These are phyloP conservation scores for Cystobasidium pallidum DNA, from an alignment of 1,284 basidiomycete genomes.

Conservation along the genomic window DNA sequence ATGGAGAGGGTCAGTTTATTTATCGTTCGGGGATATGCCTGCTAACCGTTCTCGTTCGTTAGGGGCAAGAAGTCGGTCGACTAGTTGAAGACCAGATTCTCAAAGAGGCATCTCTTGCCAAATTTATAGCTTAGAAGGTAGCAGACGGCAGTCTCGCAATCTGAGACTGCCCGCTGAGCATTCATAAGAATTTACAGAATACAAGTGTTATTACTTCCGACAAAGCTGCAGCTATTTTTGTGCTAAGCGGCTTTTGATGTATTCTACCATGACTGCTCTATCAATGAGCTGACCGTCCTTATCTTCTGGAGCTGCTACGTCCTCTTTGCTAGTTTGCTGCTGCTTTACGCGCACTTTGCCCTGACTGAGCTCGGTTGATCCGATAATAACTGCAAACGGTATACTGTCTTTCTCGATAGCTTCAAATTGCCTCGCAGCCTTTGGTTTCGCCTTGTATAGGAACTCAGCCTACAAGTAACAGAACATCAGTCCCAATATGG, in stretches of 20 bases:
- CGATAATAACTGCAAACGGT: constrained; percentile 88
- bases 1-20: constrained; percentile 13
- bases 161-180: not conserved
- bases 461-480: constrained; percentile 74
- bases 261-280: constrained; percentile 70
- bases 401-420: constrained; percentile 89
- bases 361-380: constrained; percentile 78
- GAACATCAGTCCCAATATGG: not conserved
- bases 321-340: constrained; percentile 81
- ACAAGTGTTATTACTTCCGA: not conserved
- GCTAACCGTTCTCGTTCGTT: not conserved
- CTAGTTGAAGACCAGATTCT: constrained; percentile 9
- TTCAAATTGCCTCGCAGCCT: constrained; percentile 81
- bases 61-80: constrained; percentile 14
- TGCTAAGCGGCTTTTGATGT: constrained; percentile 63
- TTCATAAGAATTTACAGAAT: not conserved
- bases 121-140: not conserved
- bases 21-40: not conserved
- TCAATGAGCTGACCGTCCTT: constrained; percentile 66
- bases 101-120: constrained; percentile 1
- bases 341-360: constrained; percentile 85
- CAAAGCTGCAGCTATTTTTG: not conserved
- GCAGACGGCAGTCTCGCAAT: not conserved
- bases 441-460: constrained; percentile 89
- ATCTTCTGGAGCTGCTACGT: constrained; percentile 67